Evolutionary conservation across 192 early-diverging fungal species (phyloP), one percentile per base, ranked within the genome.

Genomic region (Umbelopsis sp.): DNA sequence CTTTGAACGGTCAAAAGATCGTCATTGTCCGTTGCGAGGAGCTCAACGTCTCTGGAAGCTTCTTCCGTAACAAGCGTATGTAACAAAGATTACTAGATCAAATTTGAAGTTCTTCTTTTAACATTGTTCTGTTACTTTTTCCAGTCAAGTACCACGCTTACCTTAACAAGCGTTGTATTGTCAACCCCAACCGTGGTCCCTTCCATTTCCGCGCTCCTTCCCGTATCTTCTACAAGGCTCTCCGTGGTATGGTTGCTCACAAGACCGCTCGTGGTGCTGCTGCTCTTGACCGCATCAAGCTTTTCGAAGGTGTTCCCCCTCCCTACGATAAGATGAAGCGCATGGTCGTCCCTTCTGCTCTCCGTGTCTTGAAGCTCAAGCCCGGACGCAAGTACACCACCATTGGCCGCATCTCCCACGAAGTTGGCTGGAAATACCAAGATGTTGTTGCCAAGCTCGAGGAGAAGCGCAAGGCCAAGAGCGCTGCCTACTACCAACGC

Each of bases 401-500:
- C 75, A 82, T 99, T 74, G 92, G 94, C 86, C 90, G 94, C 75
- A 88, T 99, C 83, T 91, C 93, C 51, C 79, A 87, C 77, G 98
- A 98, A 88, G 92, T 99, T 77, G 97, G 98, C 76, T 99, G 98
- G 98, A 99, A 98, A 86, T 98, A 98, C 93, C 86, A 96, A 82
- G 96, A 94, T 77, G 92, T 99, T 71, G 93, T 99, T 79, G 90
- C 88, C 83, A 89, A 91, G 78, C 89, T 99, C 70, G 98, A 99
- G 89, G 95, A 95, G 84, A 98, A 99, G 94, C 91, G 98, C 83
- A 98, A 98, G 94, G 92, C 91, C 81, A 92, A 93, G 85, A 82
- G 85, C 80, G 82, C 90, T 81, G 95, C 92, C 73, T 97, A 85
- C 91, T 98, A 97, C 86, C 91, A 97, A 81, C 92, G 91, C 88